Evolutionary conservation across 1,284 basidiomycete species (phyloP).

Genomic region (Baeospora myosura): DNA sequence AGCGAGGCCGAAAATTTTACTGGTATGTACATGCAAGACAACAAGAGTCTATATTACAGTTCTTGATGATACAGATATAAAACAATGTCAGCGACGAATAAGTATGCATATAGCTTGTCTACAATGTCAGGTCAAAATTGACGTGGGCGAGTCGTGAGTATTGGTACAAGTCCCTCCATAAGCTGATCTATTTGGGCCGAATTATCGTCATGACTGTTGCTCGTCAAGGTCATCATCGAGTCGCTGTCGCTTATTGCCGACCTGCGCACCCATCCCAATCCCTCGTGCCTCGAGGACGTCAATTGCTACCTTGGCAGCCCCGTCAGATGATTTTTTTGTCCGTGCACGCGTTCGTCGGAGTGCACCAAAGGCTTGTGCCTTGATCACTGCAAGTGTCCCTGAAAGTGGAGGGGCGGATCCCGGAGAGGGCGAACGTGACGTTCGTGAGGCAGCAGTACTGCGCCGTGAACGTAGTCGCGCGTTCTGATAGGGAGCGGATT

Average conservation of each 20-base stretch:
- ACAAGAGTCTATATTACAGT: conserved; percentile 19
- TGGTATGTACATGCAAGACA: conserved; percentile 4
- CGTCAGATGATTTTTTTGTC: conserved; percentile 56
- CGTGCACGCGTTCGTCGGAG: conserved; percentile 68
- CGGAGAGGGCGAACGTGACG: conserved; percentile 69
- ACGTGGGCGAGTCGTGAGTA: conserved; percentile 14
- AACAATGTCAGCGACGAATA: conserved; percentile 21
- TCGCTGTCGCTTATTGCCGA: conserved; percentile 49
- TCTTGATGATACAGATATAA: conserved; percentile 12
- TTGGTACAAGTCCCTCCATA: conserved; percentile 25
- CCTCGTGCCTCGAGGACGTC: conserved; percentile 72
- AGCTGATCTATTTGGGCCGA: conserved; percentile 6
- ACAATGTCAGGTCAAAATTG: conserved; percentile 18
- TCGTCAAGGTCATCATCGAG: conserved; percentile 48
- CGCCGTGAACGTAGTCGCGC: conserved; percentile 37
- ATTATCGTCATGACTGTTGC: conserved; percentile 29
- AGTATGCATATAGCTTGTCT: conserved; percentile 17
- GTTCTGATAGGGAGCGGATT: conserved; percentile 35
- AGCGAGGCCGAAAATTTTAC: not conserved
- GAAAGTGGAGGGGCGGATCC: conserved; percentile 50
- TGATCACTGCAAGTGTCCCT: conserved; percentile 78
- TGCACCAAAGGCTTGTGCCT: conserved; percentile 79
- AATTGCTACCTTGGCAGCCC: conserved; percentile 67
- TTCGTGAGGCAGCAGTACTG: conserved; percentile 33
- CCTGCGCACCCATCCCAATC: conserved; percentile 50